Conservation (phyloP, 2,329 filamentous ascomycete species). For the Purpureocillium lavendulum region DNA sequence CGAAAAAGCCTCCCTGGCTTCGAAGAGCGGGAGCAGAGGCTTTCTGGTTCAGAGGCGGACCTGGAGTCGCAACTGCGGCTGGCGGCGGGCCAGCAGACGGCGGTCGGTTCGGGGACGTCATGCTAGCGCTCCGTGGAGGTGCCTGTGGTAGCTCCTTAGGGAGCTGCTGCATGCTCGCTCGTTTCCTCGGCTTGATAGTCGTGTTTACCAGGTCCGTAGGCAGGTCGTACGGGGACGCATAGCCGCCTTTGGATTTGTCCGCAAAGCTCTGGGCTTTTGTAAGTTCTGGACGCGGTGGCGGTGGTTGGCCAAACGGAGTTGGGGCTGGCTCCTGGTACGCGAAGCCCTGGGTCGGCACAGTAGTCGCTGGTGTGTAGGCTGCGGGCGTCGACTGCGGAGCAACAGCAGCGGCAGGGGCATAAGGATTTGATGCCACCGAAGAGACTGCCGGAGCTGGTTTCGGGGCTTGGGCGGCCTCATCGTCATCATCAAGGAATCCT, state of each 20-base stretch:
- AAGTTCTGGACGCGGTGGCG: constrained; percentile 33
- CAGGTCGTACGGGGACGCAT: constrained; percentile 89
- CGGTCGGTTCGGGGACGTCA: constrained; percentile 25
- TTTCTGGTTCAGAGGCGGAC: constrained; percentile 21
- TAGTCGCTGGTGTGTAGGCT: constrained; percentile 13
- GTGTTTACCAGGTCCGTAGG: constrained; percentile 65
- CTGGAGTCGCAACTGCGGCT: constrained; percentile 21
- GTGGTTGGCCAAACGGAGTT: constrained; percentile 28
- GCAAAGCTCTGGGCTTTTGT: constrained; percentile 73
- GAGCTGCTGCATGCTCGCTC: constrained; percentile 49
- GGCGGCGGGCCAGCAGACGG: constrained; percentile 13
- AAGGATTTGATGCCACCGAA: constrained; percentile 12
- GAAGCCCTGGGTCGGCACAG: constrained; percentile 8
- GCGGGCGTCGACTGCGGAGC: constrained; percentile 9
- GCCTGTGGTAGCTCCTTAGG: constrained; percentile 34
- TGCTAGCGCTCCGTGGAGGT: constrained; percentile 56
- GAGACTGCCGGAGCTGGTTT: constrained; percentile 7
- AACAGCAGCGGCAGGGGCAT: constrained; percentile 14
- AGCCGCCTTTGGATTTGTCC: constrained; percentile 84
- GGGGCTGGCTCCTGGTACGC: constrained; percentile 14
- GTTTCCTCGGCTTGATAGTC: constrained; percentile 57
- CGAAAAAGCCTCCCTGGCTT: constrained; percentile 58
- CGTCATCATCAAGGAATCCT: constrained; percentile 68
- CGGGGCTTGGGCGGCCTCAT: constrained; percentile 27
- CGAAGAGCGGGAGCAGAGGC: constrained; percentile 24